Conservation (phyloP, 129 eudicot species). For the Ambrosia artemisiifolia region DNA sequence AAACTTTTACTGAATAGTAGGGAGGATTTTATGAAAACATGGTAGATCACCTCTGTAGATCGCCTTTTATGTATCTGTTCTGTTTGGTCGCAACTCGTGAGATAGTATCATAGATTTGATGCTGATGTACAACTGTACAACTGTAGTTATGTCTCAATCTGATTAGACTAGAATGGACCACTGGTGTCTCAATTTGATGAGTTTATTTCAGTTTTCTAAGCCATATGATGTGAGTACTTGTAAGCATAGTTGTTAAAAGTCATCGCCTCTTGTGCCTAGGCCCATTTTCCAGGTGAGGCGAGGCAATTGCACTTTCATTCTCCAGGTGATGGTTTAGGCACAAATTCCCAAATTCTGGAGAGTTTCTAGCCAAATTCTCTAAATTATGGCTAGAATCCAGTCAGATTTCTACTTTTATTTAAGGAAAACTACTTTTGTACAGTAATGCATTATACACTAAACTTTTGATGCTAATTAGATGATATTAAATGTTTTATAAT, state of each 20-base stretch:
- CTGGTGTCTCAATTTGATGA: background rate
- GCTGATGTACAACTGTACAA: background rate
- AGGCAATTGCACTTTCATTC: too few relatives aligned
- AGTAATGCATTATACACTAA: too few relatives aligned
- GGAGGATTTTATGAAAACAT: background rate
- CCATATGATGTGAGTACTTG: conserved; percentile 18
- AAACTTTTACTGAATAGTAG: background rate
- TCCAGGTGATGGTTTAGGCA: too few relatives aligned
- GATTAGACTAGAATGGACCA: conserved; percentile 1
- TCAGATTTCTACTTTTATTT: too few relatives aligned
- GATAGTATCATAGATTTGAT: background rate
- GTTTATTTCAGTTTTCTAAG: conserved; percentile 13
- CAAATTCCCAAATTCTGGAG: too few relatives aligned
- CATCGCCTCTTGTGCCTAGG: too few relatives aligned
- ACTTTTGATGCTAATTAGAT: too few relatives aligned
- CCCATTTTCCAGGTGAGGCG: too few relatives aligned
- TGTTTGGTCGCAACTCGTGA: background rate
- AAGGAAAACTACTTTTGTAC: too few relatives aligned
- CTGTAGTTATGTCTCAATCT: background rate
- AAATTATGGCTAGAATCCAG: too few relatives aligned
- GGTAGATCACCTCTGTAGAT: background rate
- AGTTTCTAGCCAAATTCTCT: too few relatives aligned
- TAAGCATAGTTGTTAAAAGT: background rate
- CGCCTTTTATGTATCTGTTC: background rate
- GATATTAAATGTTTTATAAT: too few relatives aligned